Percentiles rank a stretch among this genome's conserved stretches.
These are phyloP conservation scores for Rugonectria rugulosa DNA, from an alignment of 2,329 filamentous ascomycete genomes.

Conservation along the genomic window DNA sequence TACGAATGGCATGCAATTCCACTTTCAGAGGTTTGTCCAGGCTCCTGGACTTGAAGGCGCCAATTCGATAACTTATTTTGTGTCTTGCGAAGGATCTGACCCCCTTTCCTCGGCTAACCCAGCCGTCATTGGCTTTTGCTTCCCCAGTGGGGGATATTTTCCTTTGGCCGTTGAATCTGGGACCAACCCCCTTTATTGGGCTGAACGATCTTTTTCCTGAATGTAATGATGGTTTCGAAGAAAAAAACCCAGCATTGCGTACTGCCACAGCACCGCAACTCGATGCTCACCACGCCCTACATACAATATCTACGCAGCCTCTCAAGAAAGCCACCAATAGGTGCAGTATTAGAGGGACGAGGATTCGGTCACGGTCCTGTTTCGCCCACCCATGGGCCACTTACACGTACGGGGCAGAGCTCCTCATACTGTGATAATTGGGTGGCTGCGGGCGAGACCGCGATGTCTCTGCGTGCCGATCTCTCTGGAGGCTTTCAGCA, in stretches of 20 bases:
- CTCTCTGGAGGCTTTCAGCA: constrained; percentile 5
- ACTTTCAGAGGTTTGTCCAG: background rate
- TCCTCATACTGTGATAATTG: constrained; percentile 10
- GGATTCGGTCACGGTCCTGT: constrained; percentile 3
- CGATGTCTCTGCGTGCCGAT: constrained; percentile 11
- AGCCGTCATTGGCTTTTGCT: constrained; percentile 13
- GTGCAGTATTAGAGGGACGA: constrained; percentile 6
- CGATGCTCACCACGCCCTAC: too few relatives aligned
- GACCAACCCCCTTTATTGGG: constrained; percentile 9
- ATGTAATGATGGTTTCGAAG: constrained; percentile 15
- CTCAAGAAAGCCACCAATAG: too few relatives aligned
- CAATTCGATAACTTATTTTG: background rate
- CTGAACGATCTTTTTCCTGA: constrained; percentile 21
- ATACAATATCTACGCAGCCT: too few relatives aligned
- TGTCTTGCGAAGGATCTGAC: background rate
- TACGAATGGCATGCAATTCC: constrained; percentile 12
- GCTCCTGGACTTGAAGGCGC: constrained; percentile 10
- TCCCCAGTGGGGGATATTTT: constrained; percentile 3
- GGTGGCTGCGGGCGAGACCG: constrained; percentile 15
- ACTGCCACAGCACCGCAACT: too few relatives aligned
- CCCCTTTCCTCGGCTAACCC: constrained; percentile 4
- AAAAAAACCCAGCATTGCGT: background rate
- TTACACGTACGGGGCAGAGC: constrained; percentile 18
- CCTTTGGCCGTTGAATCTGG: constrained; percentile 12
- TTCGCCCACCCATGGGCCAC: constrained; percentile 17